Conservation (phyloP, 305 asterid genomes). For the Plantago rigida region DNA sequence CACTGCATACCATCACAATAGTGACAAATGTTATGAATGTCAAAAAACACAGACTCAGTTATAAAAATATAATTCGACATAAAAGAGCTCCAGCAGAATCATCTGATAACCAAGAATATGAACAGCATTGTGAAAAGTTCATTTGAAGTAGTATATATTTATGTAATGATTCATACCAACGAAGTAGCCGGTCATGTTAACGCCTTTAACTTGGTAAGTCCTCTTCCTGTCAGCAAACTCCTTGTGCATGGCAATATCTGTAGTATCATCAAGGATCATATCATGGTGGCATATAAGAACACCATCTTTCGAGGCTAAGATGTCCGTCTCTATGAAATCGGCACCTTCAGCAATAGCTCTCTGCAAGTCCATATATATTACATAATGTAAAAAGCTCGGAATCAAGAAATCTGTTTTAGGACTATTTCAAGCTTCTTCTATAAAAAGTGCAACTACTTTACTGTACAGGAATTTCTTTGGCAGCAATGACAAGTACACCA, state of each 20-base stretch:
- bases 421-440: too few species aligned
- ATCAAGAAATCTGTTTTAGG: too few species aligned
- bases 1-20: slow-evolving; percentile 35
- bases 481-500: too few species aligned
- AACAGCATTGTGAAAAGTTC: too few species aligned
- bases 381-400: background rate
- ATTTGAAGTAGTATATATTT: too few species aligned
- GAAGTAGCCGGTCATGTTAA: slow-evolving; percentile 57
- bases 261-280: slow-evolving; percentile 55
- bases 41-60: background rate
- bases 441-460: too few species aligned
- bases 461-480: too few species aligned
- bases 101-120: background rate
- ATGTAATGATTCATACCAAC: slow-evolving; percentile 31
- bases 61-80: background rate
- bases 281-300: slow-evolving; percentile 78
- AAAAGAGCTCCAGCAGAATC: background rate
- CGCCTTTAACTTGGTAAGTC: slow-evolving; percentile 73
- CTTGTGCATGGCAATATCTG: slow-evolving; percentile 60
- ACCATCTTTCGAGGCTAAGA: slow-evolving; percentile 78
- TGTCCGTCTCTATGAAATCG: slow-evolving; percentile 88
- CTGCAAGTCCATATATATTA: slow-evolving; percentile 42
- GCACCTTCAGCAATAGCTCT: slow-evolving; percentile 96
- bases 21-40: background rate
- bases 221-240: slow-evolving; percentile 56